Conservation (phyloP, 495 filamentous ascomycete genomes). For the Penicillium maclennaniae region DNA sequence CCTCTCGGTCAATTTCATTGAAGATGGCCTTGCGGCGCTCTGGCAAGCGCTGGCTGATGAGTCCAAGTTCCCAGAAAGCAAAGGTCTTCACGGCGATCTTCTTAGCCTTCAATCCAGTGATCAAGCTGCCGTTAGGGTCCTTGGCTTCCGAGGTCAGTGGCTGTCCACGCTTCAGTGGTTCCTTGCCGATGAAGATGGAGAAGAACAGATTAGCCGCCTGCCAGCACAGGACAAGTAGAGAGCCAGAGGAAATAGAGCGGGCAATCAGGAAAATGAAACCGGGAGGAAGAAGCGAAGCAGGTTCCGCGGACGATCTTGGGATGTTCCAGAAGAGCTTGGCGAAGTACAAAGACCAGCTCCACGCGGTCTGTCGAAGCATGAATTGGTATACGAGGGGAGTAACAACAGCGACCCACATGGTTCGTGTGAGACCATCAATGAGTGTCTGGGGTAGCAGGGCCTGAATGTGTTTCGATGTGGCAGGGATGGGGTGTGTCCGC, state of each 20-base stretch:
- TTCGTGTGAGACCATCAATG: constrained; percentile 34
- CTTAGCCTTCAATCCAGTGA: constrained; percentile 76
- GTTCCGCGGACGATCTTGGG: constrained; percentile 58
- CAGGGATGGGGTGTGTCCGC: constrained; percentile 33
- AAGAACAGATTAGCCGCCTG: constrained; percentile 72
- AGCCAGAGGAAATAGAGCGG: constrained; percentile 60
- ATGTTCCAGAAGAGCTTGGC: constrained; percentile 71
- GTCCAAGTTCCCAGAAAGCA: constrained; percentile 86
- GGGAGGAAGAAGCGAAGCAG: constrained; percentile 52
- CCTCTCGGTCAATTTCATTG: constrained; percentile 80
- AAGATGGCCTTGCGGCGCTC: constrained; percentile 78
- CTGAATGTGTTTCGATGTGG: constrained; percentile 34
- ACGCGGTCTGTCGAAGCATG: constrained; percentile 58
- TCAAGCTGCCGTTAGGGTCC: constrained; percentile 86
- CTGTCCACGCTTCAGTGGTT: constrained; percentile 75
- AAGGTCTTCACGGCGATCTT: constrained; percentile 56
- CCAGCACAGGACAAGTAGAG: constrained; percentile 68
- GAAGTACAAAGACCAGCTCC: constrained; percentile 63
- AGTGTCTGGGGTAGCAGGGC: constrained; percentile 20
- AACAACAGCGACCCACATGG: constrained; percentile 40
- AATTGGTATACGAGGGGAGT: constrained; percentile 58
- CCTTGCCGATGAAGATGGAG: constrained; percentile 68
- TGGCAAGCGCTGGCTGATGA: constrained; percentile 69
- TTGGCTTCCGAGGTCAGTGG: constrained; percentile 80
- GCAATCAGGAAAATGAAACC: constrained; percentile 53